Conservation (phyloP, 2,329 filamentous ascomycete genomes). For the Arthrobotrys sphaeroides region DNA sequence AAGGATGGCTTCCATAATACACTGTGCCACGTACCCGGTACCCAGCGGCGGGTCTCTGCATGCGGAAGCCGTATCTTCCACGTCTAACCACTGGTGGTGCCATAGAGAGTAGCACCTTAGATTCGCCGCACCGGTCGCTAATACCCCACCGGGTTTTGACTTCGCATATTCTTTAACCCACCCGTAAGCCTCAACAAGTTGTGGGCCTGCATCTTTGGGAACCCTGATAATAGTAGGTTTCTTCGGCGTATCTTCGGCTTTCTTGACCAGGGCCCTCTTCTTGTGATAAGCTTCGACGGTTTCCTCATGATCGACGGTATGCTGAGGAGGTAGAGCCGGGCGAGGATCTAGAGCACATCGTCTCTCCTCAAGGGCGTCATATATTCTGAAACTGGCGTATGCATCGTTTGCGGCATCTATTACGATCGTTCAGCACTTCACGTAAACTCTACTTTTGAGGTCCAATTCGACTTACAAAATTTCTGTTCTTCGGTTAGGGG, state of each 20-base stretch:
- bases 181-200: constrained; percentile 56
- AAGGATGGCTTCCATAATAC: constrained; percentile 69
- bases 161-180: constrained; percentile 55
- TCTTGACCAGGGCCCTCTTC: constrained; percentile 55
- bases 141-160: constrained; percentile 51
- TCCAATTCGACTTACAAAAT: constrained; percentile 67
- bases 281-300: constrained; percentile 58
- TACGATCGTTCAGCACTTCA: constrained; percentile 56
- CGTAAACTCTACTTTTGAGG: constrained; percentile 54
- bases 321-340: constrained; percentile 75
- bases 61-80: constrained; percentile 66
- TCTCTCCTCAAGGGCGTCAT: constrained; percentile 74
- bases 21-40: constrained; percentile 67
- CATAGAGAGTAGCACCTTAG: constrained; percentile 73
- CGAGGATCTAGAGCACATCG: constrained; percentile 73
- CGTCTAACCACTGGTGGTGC: constrained; percentile 66
- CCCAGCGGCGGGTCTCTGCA: constrained; percentile 71
- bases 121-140: constrained; percentile 56
- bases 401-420: constrained; percentile 82
- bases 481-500: constrained; percentile 73
- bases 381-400: constrained; percentile 80
- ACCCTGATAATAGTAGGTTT: constrained; percentile 35
- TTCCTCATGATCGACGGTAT: constrained; percentile 69
- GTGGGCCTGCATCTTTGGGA: constrained; percentile 42
- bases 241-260: constrained; percentile 17